Percentiles rank a stretch among this genome's conserved stretches.
These are phyloP conservation scores for Calonectria hawksworthii DNA, from an alignment of 2,329 filamentous ascomycete species.

Conservation along the genomic window DNA sequence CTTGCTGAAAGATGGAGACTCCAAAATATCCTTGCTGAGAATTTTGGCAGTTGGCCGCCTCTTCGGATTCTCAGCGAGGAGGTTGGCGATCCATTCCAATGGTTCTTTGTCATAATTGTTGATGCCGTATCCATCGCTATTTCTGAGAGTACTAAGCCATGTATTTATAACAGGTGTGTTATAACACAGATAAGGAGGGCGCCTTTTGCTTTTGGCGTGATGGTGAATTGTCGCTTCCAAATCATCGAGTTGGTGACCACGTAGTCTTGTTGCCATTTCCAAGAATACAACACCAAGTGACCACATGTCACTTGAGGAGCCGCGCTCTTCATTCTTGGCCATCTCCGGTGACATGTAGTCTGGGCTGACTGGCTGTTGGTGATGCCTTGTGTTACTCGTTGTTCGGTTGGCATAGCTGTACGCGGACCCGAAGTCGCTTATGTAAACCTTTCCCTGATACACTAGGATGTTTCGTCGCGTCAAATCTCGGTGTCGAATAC, in stretches of 20 bases:
- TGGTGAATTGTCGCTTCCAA: neutral
- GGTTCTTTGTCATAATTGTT: neutral
- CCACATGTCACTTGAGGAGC: neutral
- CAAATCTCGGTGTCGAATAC: neutral
- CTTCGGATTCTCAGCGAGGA: neutral
- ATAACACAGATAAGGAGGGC: neutral
- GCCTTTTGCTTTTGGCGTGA: neutral
- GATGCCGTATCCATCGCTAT: neutral
- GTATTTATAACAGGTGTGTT: neutral
- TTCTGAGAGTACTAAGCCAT: neutral
- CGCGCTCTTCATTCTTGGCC: neutral
- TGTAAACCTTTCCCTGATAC: neutral
- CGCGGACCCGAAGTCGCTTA: neutral
- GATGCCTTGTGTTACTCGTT: neutral
- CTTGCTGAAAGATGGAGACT: neutral
- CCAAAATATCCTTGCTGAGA: neutral
- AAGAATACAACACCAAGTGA: neutral
- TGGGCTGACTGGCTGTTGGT: neutral
- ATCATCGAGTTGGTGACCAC: neutral
- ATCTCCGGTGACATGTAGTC: neutral
- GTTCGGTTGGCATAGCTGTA: neutral
- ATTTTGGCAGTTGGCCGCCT: neutral
- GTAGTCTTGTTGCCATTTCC: neutral
- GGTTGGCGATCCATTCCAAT: neutral
- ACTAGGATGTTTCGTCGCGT: neutral